Evolutionary conservation across 352 stramenopile genomes (phyloP), one percentile per base, ranked within the genome.

Genomic region (Pythium brachiatum): DNA sequence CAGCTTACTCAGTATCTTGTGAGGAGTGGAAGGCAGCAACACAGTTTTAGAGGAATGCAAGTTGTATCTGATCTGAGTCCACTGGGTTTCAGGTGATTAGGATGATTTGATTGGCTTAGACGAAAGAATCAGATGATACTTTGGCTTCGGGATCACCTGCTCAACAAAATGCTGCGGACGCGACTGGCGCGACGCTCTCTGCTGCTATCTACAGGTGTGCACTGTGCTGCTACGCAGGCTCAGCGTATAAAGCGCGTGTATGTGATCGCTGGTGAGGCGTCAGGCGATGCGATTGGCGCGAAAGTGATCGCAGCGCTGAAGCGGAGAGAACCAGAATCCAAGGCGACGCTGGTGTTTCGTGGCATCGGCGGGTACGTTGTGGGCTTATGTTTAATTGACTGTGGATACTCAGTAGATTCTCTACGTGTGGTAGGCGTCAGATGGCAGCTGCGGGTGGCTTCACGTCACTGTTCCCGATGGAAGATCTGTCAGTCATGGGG

Each of bases 401-500:
- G 15, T 8, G n/a, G 21, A 34, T 36, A 36, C 31, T 36, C 31
- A 36, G 7, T 36, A 9, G 31, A 36, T 36, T 41, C 12, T 43
- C 12, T 58, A 16, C 34, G 26, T 60, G 18, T 51, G 3, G 43
- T 47, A 90, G 79, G 0, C 70, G 77, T 32, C 72, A 78, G 21
- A 90, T 90, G 81, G 73, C 54, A 41, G 39, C 53, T 12, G 60
- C 61, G 9, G 83, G 78, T 3, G 58, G 60, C 2, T 90, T 90
- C 61, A 21, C 64, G 32, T 88, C 83, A 31, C 73, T 92, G 7
- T 90, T 90, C 60, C 72, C 79, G 0, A 90, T 92, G 72, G 34
- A 80, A 25, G 81, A 92, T 21, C 67, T 92, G 16, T 90, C 81
- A 9, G 66, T 89, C 64, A 92, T 90, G 83, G 83, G 83, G 29